Evolutionary conservation across 2,329 filamentous ascomycete species (phyloP).

Genomic region (Elsinoe arachidis): DNA sequence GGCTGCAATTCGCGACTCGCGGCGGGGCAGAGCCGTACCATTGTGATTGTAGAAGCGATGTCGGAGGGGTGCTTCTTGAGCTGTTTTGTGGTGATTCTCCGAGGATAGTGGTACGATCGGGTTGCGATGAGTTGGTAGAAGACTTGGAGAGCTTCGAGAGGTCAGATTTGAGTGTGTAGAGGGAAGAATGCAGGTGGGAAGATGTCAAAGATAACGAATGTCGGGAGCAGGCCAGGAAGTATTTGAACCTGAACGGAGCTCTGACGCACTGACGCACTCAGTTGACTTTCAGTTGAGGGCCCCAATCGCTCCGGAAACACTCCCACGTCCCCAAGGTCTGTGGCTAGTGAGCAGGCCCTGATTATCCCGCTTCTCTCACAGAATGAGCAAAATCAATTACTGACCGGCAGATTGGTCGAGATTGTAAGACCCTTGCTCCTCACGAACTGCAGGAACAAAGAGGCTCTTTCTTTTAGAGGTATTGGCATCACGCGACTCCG

Average conservation of each 20-base stretch:
- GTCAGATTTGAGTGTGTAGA: not conserved
- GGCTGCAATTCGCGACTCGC: constrained; percentile 4
- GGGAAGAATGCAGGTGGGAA: constrained; percentile 3
- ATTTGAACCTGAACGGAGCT: constrained; percentile 10
- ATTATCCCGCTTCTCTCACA: not conserved
- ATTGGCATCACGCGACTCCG: constrained; percentile 1
- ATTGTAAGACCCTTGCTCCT: not conserved
- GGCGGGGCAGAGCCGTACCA: constrained; percentile 15
- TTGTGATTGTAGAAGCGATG: constrained; percentile 16
- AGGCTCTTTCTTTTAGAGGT: not conserved
- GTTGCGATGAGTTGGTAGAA: not conserved
- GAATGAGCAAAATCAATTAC: constrained; percentile 8
- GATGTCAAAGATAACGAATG: constrained; percentile 12
- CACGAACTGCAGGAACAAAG: constrained; percentile 5
- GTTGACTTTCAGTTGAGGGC: constrained; percentile 3
- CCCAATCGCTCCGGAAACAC: constrained; percentile 12
- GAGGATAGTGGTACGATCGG: not conserved
- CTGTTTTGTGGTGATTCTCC: not conserved
- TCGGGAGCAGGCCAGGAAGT: not conserved
- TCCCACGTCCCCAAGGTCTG: not conserved
- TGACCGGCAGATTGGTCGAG: constrained; percentile 8
- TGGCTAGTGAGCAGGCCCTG: not conserved
- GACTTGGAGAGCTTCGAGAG: not conserved
- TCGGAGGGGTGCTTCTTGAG: constrained; percentile 1
- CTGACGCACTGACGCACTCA: constrained; percentile 13